Evolutionary conservation across 2,329 filamentous ascomycete genomes (phyloP).

Genomic region (Blastomyces emzantsi): DNA sequence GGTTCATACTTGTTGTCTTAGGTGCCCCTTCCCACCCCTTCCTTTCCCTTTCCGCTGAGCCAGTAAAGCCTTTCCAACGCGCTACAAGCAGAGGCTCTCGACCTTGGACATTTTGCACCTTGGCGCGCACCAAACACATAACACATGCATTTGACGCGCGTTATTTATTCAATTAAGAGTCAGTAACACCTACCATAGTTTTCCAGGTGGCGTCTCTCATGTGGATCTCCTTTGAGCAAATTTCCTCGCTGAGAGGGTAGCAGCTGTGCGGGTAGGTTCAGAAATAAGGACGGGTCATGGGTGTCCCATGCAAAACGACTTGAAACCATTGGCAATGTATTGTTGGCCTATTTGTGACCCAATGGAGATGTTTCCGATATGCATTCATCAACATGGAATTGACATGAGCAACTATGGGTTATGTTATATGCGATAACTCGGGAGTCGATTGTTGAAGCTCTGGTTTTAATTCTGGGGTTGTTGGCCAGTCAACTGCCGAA

Average conservation of each 20-base stretch:
- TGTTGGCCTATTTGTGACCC: neutral
- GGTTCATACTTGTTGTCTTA: neutral
- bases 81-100: neutral
- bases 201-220: neutral
- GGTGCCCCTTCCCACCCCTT: neutral
- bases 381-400: neutral
- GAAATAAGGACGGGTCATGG: neutral
- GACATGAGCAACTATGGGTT: too few relatives aligned
- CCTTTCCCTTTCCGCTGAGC: neutral
- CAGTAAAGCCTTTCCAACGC: neutral
- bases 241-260: neutral
- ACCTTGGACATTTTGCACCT: neutral
- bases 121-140: neutral
- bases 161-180: neutral
- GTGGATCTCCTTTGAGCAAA: neutral
- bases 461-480: too few relatives aligned
- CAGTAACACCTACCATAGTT: neutral
- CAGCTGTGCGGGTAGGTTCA: neutral
- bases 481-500: neutral
- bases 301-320: neutral
- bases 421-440: too few relatives aligned
- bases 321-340: neutral
- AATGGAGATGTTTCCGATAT: neutral
- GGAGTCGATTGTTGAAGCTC: too few relatives aligned
- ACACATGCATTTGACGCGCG: slow-evolving; percentile 2